A percentile compares a stretch with the other conserved stretches of the same genome.
Conservation (phyloP, 805 yeast species). For the Candida andamanensis region DNA sequence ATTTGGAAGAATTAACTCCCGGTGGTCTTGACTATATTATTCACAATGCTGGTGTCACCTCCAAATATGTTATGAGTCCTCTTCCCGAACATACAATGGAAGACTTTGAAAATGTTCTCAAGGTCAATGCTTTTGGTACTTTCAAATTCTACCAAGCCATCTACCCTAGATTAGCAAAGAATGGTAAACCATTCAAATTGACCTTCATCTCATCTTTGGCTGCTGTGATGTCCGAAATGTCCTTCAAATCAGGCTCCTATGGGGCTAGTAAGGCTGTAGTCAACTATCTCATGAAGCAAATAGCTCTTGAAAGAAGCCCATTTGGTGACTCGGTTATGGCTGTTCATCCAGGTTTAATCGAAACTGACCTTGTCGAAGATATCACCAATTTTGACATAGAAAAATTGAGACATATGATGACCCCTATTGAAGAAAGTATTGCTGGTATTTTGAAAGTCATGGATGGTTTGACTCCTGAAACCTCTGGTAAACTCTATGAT, state of each 20-base stretch:
- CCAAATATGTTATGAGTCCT: not conserved
- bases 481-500: slow-evolving; percentile 2
- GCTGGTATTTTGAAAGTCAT: not conserved
- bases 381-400: too few relatives aligned
- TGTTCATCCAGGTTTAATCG: slow-evolving; percentile 37
- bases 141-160: slow-evolving; percentile 18
- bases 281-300: slow-evolving; percentile 21
- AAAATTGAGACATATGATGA: too few relatives aligned
- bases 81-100: slow-evolving; percentile 1
- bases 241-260: slow-evolving; percentile 17
- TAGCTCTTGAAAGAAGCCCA: slow-evolving; percentile 14
- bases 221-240: slow-evolving; percentile 15
- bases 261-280: slow-evolving; percentile 35
- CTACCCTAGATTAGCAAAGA: slow-evolving; percentile 20
- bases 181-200: slow-evolving; percentile 15
- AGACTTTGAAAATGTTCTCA: slow-evolving; percentile 4
- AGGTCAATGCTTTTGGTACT: slow-evolving; percentile 7
- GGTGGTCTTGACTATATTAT: slow-evolving; percentile 18
- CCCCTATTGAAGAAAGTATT: not conserved
- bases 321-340: slow-evolving; percentile 7
- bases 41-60: slow-evolving; percentile 7
- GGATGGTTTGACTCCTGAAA: slow-evolving; percentile 1
- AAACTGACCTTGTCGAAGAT: slow-evolving; percentile 28
- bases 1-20: slow-evolving; percentile 7
- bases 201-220: slow-evolving; percentile 20